Evolutionary conservation across 2,329 filamentous ascomycete genomes (phyloP), one percentile per base, ranked within the genome.

Genomic region (Pseudocercospora crystallina): DNA sequence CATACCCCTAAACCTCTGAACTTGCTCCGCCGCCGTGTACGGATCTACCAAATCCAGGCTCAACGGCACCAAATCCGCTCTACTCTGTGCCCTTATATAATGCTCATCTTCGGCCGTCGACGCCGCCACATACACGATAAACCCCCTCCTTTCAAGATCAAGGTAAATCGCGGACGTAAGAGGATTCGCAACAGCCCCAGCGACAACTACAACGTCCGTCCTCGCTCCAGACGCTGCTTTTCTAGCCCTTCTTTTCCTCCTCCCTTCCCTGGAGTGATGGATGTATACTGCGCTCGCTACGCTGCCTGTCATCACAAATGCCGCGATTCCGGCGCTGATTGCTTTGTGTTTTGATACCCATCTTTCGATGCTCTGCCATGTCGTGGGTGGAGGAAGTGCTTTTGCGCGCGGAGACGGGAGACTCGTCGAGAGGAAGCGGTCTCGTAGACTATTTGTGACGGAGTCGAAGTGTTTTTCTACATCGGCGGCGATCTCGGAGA

Each of bases 91-190:
- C 53, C 89, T 82, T 11, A 97, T 84, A 57, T 87, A 74, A 32
- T 85, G 78, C 69, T 97, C 90, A 60, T 97, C 92, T 62, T 96
- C 89, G 52, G 84, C 74, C n/a, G 84, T 89, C 57, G 84, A 86
- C 63, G 90, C 92, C 1, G 95, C 88, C 53, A 99, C 79, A 69
- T 90, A 99, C 49, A 97, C 89, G 54, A 97, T 88, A 69, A 95
- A 97, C 4, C 94, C 94, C 58, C 90, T 83, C 53, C 90, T 80
- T 73, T 97, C 94, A 60, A 99, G 77, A 66, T 99, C 94, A 41
- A 91, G 73, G 2, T 90, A 84, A 47, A 97, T 76, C 9, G 89
- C 90, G 64, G 85, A 86, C 5, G 90, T 92, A 65, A 96, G 78
- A 12, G 91, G 87, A 63, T 95, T 84, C 43, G 86, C 83, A 2